Conservation (phyloP, 2,329 filamentous ascomycete species). For the Gaeumannomyces tritici region DNA sequence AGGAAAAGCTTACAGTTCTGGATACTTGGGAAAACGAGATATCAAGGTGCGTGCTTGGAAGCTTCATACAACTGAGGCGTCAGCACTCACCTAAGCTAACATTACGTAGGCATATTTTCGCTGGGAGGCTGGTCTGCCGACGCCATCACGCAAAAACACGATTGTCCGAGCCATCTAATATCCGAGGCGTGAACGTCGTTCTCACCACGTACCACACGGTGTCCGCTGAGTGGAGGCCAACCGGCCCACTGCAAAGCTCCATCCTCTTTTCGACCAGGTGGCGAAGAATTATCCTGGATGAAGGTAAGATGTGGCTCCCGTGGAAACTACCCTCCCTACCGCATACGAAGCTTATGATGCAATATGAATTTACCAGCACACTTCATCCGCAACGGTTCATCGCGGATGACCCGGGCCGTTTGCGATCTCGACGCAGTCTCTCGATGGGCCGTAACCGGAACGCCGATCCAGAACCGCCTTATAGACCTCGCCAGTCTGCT, state of each 20-base stretch:
- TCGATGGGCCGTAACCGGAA: slow-evolving; percentile 39
- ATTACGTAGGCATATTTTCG: slow-evolving; percentile 15
- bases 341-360: too few relatives aligned
- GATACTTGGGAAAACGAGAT: slow-evolving; percentile 28
- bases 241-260: not conserved
- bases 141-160: slow-evolving; percentile 20
- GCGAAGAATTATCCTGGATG: slow-evolving; percentile 28
- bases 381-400: slow-evolving; percentile 24
- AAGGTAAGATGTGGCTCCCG: slow-evolving; percentile 16
- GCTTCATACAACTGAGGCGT: not conserved
- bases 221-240: slow-evolving; percentile 21
- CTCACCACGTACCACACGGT: slow-evolving; percentile 33
- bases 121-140: slow-evolving; percentile 12
- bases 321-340: too few relatives aligned
- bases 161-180: slow-evolving; percentile 6
- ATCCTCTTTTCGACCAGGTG: slow-evolving; percentile 24
- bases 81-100: not conserved
- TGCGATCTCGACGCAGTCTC: slow-evolving; percentile 23
- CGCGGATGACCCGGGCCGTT: slow-evolving; percentile 24
- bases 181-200: slow-evolving; percentile 17
- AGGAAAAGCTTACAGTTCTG: slow-evolving; percentile 17
- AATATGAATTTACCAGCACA: too few relatives aligned
- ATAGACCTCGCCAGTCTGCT: slow-evolving; percentile 31
- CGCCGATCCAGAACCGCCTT: slow-evolving; percentile 36
- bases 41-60: slow-evolving; percentile 9